Base-by-base conservation (phyloP, 2,329 filamentous ascomycete species). In the Chaetoscypha palmicola region DNA sequence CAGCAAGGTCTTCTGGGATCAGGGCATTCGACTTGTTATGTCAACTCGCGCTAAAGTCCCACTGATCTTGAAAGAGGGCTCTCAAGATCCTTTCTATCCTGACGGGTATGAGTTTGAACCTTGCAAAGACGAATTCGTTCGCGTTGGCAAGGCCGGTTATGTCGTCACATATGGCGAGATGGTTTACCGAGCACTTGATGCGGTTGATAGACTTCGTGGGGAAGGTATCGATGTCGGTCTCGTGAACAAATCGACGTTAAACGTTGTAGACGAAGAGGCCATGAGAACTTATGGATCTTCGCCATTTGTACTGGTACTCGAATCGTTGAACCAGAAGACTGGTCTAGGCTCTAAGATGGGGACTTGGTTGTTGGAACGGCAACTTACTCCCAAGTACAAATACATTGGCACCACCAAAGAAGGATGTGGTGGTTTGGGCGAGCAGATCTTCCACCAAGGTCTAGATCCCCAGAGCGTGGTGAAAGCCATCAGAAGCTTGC, bases 251-350 rank as follows among this genome's bases (percentile, higher is more conserved):
- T 57, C 62, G 1, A 66, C 64, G 1, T 55, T 66, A 8, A 66
- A 66, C 40, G 49, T 62, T 1, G 61, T 66, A 12, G 64, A 66
- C 30, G 64, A 66, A 40, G 62, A 66, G 2, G 58, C 64, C 8
- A 62, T 66, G 41, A 55, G 57, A 45, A 47, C 55, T n/a, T 66
- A 64, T 42, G 64, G 64, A 20, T 59, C 62, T 1, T 50, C 54
- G 1, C 59, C 60, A 10, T 66, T 66, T 43, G 62, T 66, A 4
- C 34, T 66, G 14, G 63, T 65, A 2, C 54, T 65, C 5, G 64
- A 66, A 49, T 63, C 62, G 0, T 56, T 66, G 31, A 61, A 62
- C 4, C 63, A 66, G 52, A 66, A 66, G 61, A 66, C 64, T 3
- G 62, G 63, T 26, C 55, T 66, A 7, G 64, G 64, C 5, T 64